These are phyloP conservation scores for Datisca glomerata DNA, from an alignment of 306 rosid genomes.

Conservation along the genomic window DNA sequence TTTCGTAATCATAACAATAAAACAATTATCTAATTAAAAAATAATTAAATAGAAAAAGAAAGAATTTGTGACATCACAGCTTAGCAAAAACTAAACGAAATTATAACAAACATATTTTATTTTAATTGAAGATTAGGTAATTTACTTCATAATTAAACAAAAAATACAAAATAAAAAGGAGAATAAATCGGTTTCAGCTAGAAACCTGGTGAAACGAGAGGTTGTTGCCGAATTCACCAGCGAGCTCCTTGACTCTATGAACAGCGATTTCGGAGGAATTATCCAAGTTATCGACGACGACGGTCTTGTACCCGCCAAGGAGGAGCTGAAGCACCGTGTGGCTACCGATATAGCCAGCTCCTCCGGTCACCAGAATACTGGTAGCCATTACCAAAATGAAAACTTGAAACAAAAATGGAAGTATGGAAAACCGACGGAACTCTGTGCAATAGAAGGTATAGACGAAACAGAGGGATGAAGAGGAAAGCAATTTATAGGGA, in stretches of 20 bases:
- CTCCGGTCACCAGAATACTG: slow-evolving; percentile 75
- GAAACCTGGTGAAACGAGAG: slow-evolving; percentile 83
- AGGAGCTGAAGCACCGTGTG: slow-evolving; percentile 90
- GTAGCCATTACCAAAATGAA: slow-evolving; percentile 25
- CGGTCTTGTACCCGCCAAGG: slow-evolving; percentile 57
- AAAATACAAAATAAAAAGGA: neutral
- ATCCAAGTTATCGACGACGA: slow-evolving; percentile 77
- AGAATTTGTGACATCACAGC: neutral
- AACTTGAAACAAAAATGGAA: neutral
- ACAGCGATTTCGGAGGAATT: slow-evolving; percentile 62
- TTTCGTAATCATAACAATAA: too few species aligned
- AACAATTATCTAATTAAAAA: too few species aligned
- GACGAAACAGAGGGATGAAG: too few species aligned
- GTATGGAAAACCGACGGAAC: neutral
- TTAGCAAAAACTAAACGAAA: neutral
- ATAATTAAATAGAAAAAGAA: too few species aligned
- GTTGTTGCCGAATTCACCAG: slow-evolving; percentile 56
- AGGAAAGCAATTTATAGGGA: too few species aligned
- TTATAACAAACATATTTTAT: too few species aligned
- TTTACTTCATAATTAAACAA: neutral
- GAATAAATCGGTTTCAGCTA: neutral
- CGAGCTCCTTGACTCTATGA: slow-evolving; percentile 58
- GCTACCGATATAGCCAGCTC: slow-evolving; percentile 91
- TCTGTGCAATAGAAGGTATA: neutral
- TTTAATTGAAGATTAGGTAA: too few species aligned